Base-by-base conservation (phyloP, 495 filamentous ascomycete species). In the Staphylotrichum longicolle region DNA sequence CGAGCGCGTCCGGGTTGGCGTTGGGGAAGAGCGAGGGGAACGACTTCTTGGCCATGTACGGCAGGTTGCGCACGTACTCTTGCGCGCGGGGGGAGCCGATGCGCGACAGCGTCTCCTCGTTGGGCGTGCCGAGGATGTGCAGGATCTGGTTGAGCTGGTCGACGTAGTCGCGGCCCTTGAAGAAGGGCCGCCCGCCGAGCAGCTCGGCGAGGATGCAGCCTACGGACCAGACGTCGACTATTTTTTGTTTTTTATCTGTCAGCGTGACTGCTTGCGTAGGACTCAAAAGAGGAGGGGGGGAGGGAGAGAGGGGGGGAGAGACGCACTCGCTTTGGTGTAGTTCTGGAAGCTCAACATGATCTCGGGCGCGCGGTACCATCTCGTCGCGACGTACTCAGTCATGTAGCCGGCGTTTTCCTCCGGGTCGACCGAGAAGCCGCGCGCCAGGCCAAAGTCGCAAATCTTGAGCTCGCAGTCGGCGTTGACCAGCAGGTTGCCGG, bases 341-440 rank as follows among this genome's bases (percentile, higher is more conserved):
- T 93, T 96, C 78, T 97, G 93, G 86, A 98, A 98, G 76, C 92
- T 98, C 72, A 98, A 81, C 94, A 98, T 98, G 70, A 98, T 98
- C 74, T 98, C 94, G 3, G 94, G 94, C 39, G 94, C 94, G 76
- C 94, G 90, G 74, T 98, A 98, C 94, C 94, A 98, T 75, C 94
- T 85, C 50, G 94, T 98, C 51, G 94, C 94, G 46, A 98, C 95
- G 67, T 98, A 98, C 82, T 98, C 94, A 5, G 94, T 98, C 94
- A 98, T 98, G 74, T 96, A 98, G 41, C 94, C 94, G 10, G 93
- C 93, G 72, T 98, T 98, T 79, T 98, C 95, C 77, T 98, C 92
- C 1, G 93, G 92, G 66, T 96, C 93, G 66, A 96, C 89, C 3
- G 95, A 96, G 80, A 96, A 96, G 51, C 94, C 95, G 78, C 94